Base-by-base conservation (phyloP, 2,329 filamentous ascomycete species). In the Fusarium scirpi region DNA sequence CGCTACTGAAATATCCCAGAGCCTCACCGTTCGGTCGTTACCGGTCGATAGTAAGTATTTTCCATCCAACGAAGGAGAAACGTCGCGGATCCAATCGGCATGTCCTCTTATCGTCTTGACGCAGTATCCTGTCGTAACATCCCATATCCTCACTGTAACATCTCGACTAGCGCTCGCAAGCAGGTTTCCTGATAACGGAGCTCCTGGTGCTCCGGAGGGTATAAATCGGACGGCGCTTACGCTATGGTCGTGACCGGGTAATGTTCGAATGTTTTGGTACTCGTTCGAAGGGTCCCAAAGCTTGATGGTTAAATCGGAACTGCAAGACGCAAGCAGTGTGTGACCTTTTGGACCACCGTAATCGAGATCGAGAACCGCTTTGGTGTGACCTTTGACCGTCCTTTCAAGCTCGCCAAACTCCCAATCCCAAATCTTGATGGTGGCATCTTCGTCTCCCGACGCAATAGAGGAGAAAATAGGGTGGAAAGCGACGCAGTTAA, bases 401-500 rank as follows among this genome's bases (percentile, higher is more conserved):
- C 91, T 85, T 79, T 98, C 94, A 6, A 97, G 85, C 80, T 98
- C 94, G 49, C 95, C 95, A 25, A 97, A 82, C 76, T 98, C 94
- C 92, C 94, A 98, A 77, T 98, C 94, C 94, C 94, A 98, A 58
- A 98, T 94, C 77, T 98, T 98, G 79, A 98, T 97, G 10, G 92
- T 97, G 58, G 89, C 92, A 80, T 98, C 95, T 79, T 97, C 94
- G 11, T 94, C 97, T 18, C 93, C 94, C 0, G 94, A 96, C 12
- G 94, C 95, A 24, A 98, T 85, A 8, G 93, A 95, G 12, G 94
- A 95, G 81, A 97, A 98, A 32, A 96, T 86, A 0, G 94, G 94
- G 78, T 98, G 94, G 78, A 98, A 98, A 18, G 94, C 94, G 62
- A 98, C 90, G 76, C 93, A 94, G 60, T 91, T 97, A 63, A 98